These are phyloP conservation scores for Boletellus ananiceps DNA, from an alignment of 768 basidiomycete genomes.

Conservation along the genomic window DNA sequence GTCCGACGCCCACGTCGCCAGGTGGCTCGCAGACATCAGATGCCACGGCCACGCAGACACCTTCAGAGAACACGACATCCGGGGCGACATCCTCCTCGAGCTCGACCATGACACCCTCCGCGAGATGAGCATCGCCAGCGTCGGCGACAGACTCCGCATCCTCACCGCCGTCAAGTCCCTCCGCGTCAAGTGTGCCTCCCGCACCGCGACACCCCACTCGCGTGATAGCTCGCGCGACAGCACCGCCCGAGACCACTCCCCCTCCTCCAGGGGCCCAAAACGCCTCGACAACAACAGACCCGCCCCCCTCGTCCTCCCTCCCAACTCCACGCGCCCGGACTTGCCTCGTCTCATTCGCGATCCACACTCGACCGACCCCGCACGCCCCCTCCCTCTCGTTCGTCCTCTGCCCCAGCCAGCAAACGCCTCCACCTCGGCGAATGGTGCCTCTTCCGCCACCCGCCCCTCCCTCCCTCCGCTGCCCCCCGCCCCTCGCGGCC, in stretches of 20 bases:
- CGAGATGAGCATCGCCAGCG: slow-evolving; percentile 85
- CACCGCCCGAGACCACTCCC: slow-evolving; percentile 26
- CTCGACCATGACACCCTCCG: slow-evolving; percentile 82
- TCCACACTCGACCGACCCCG: slow-evolving; percentile 30
- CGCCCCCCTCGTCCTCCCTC: slow-evolving; percentile 73
- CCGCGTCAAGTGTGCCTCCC: slow-evolving; percentile 47
- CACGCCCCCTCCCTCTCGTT: slow-evolving; percentile 1
- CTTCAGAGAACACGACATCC: slow-evolving; percentile 85
- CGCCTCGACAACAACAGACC: slow-evolving; percentile 64
- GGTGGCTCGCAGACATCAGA: slow-evolving; percentile 77
- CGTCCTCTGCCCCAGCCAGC: slow-evolving; percentile 32
- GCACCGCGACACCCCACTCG: slow-evolving; percentile 21
- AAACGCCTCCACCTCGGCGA: slow-evolving; percentile 9
- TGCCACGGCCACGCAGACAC: slow-evolving; percentile 61
- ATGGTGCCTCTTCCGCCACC: neutral
- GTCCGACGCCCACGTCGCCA: slow-evolving; percentile 64
- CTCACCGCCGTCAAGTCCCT: slow-evolving; percentile 79
- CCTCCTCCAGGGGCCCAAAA: slow-evolving; percentile 23
- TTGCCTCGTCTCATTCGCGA: slow-evolving; percentile 73
- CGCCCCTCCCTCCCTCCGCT: slow-evolving; percentile 59
- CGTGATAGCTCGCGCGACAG: slow-evolving; percentile 21
- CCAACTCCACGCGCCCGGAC: slow-evolving; percentile 48
- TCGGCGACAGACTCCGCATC: slow-evolving; percentile 90
- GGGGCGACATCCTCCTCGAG: slow-evolving; percentile 88
- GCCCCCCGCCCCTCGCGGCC: slow-evolving; percentile 63